Base-by-base conservation (phyloP, 306 rosid species). In the Luffa acutangula region DNA sequence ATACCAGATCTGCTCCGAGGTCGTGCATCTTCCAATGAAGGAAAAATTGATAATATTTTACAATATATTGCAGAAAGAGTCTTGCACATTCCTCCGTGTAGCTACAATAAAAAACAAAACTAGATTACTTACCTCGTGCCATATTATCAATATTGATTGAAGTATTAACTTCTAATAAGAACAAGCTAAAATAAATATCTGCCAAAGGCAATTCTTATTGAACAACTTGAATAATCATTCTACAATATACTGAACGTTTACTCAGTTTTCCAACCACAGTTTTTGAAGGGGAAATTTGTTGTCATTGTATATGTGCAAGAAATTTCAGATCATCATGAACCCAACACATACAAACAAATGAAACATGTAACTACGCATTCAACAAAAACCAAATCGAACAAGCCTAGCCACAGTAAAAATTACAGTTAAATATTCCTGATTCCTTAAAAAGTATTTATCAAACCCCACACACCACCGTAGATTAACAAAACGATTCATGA, bases 71-170 rank as follows among this genome's bases (percentile, higher is more conserved):
- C 78, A 82, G 99, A 90, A 67, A 96, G 92, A 37, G 84, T 77
- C 93, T 93, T 96, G 97, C 97, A 96, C 98, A 93, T 87, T 72
- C 90, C 91, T 87, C 96, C 93, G 81, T 96, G 99, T 82, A 96
- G 79, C 99, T 96, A 88, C 87, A 82, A 46, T 39, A 82, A 76
- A 66, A 76, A 88, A 83, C 39, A 58, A 76, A 52, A 74, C 60
- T 74, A 51, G 42, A 51, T 51, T 48, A 74, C 15, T 51, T 33
- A 31, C 31, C 62, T 10, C 25, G 39, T 7, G 31, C 31, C 39
- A 34, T 25, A 74, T 4, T 49, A 51, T 49, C 78, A 51, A 6
- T 15, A 73, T 7, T 52, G 9, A 45, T 51, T 49, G 13, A 49
- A 49, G 33, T 52, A 74, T 36, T 31, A 12, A 33, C 78, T 3